Conservation (phyloP, 2,329 filamentous ascomycete species). For the Phaeosphaeria sp. region DNA sequence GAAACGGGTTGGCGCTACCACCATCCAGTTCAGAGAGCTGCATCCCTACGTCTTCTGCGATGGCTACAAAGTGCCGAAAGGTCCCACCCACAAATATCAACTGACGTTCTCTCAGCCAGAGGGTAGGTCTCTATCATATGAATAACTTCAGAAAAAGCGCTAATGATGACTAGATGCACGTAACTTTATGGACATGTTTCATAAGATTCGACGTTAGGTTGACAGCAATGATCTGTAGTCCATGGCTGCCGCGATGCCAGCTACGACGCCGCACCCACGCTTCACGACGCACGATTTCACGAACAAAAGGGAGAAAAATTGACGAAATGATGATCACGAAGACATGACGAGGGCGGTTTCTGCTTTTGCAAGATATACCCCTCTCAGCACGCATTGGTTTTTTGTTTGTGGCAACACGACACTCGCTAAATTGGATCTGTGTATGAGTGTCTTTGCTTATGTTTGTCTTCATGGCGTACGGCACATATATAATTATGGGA, state of each 20-base stretch:
- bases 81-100: constrained; percentile 38
- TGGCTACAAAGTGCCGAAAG: constrained; percentile 53
- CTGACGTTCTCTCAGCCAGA: constrained; percentile 42
- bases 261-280: neutral
- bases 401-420: constrained; percentile 13
- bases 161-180: constrained; percentile 29
- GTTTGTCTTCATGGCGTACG: neutral
- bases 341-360: constrained; percentile 31
- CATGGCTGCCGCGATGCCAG: neutral
- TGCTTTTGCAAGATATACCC: constrained; percentile 45
- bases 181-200: constrained; percentile 41
- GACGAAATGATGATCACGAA: constrained; percentile 38
- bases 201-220: constrained; percentile 28
- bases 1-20: constrained; percentile 49
- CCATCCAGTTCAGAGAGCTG: constrained; percentile 58
- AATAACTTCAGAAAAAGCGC: neutral
- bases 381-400: constrained; percentile 22
- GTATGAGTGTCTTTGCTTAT: neutral
- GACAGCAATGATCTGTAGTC: neutral
- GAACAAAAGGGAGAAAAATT: constrained; percentile 13
- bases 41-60: constrained; percentile 61
- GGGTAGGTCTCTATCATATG: constrained; percentile 26
- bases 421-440: neutral
- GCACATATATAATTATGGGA: neutral
- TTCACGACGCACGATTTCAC: constrained; percentile 10